phyloP scores from a whole-genome alignment of 1,284 basidiomycete species.

The Austropuccinia psidii region DNA sequence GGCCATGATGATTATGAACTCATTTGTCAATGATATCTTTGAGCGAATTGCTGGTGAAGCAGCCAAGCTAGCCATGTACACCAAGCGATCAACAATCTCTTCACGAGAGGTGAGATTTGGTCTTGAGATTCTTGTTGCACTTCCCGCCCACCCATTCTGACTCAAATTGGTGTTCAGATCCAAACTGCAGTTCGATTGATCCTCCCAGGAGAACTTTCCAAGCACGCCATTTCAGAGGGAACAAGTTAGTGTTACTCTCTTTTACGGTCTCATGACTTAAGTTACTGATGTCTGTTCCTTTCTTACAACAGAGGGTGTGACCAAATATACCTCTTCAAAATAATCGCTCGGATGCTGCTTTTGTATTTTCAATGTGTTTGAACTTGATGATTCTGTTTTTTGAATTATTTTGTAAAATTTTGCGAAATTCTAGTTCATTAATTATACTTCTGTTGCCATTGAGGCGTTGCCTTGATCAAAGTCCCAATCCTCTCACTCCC shows the following conservation, averaged over 20 bases:
- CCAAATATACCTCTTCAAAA: slow-evolving; percentile 55
- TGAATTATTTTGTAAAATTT: not conserved
- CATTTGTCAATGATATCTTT: slow-evolving; percentile 52
- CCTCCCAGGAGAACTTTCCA: slow-evolving; percentile 70
- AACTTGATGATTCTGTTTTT: slow-evolving; percentile 1
- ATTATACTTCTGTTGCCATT: too few species aligned
- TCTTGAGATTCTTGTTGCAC: not conserved
- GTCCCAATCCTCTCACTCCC: too few species aligned
- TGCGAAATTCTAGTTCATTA: too few species aligned
- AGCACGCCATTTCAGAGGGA: slow-evolving; percentile 76
- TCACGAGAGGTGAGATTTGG: slow-evolving; percentile 43
- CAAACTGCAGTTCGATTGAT: slow-evolving; percentile 65
- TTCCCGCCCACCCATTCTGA: not conserved
- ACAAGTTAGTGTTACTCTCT: slow-evolving; percentile 53
- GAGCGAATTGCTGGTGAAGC: slow-evolving; percentile 50
- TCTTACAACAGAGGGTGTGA: slow-evolving; percentile 45
- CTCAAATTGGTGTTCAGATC: slow-evolving; percentile 39
- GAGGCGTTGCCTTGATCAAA: too few species aligned
- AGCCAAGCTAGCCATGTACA: slow-evolving; percentile 56
- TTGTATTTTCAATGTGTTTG: slow-evolving; percentile 26
- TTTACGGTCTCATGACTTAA: not conserved
- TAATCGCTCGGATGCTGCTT: slow-evolving; percentile 40
- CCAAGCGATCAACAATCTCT: slow-evolving; percentile 71
- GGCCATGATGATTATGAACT: slow-evolving; percentile 49
- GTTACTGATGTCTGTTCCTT: not conserved